These are phyloP conservation scores for Staphylotrichum tortipilum DNA, from an alignment of 495 filamentous ascomycete genomes.

Conservation along the genomic window DNA sequence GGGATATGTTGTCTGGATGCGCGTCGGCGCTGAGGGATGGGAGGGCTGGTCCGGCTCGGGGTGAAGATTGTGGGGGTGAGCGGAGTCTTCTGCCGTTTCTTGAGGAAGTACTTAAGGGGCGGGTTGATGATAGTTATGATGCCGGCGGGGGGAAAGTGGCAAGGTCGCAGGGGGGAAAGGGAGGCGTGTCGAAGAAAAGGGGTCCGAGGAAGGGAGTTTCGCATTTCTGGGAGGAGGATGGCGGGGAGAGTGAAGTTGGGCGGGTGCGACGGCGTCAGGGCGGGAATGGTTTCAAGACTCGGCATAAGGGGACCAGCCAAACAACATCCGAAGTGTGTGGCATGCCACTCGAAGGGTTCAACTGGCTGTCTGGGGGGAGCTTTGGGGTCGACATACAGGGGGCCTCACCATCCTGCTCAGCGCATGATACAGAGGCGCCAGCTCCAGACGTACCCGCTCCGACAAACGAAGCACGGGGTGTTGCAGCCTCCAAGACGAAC, in stretches of 20 bases:
- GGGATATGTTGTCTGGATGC: constrained; percentile 23
- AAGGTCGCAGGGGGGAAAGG: neutral
- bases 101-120: neutral
- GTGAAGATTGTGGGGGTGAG: neutral
- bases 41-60: constrained; percentile 9
- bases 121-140: too few species aligned
- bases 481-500: neutral
- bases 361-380: too few species aligned
- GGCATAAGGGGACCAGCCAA: neutral
- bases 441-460: neutral
- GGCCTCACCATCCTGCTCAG: too few species aligned
- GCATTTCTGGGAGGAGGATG: constrained; percentile 10
- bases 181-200: neutral
- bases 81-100: constrained; percentile 10
- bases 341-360: too few species aligned
- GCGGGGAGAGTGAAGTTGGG: neutral
- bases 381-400: too few species aligned
- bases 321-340: too few species aligned
- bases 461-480: neutral
- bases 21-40: constrained; percentile 18
- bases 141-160: neutral
- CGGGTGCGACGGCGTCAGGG: neutral
- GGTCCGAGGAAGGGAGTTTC: constrained; percentile 4
- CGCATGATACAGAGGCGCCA: too few species aligned
- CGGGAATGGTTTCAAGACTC: too few species aligned